Evolutionary conservation across 202 grass and related monocot genomes (phyloP).

Genomic region (Elaeis oleifera): DNA sequence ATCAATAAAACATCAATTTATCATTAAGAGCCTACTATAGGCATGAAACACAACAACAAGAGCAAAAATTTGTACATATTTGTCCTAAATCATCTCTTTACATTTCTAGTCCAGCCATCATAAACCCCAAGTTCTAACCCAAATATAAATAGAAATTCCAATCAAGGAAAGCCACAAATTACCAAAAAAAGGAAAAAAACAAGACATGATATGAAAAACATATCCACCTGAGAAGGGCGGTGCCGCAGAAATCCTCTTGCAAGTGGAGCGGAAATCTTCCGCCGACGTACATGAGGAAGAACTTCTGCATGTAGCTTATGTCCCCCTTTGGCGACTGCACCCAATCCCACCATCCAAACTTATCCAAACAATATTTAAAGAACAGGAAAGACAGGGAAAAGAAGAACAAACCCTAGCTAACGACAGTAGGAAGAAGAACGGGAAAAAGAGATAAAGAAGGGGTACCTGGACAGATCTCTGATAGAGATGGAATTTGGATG

Average conservation of each 20-base stretch:
- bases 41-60: too few relatives aligned
- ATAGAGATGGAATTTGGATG: slow-evolving; percentile 88
- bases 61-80: too few relatives aligned
- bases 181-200: neutral
- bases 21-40: too few relatives aligned
- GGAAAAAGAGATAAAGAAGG: neutral
- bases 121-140: too few relatives aligned
- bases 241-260: slow-evolving; percentile 95
- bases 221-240: slow-evolving; percentile 65
- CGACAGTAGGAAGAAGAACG: neutral
- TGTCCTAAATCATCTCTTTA: too few relatives aligned
- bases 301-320: slow-evolving; percentile 83
- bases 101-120: too few relatives aligned
- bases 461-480: slow-evolving; percentile 80
- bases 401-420: neutral
- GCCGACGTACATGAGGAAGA: slow-evolving; percentile 84
- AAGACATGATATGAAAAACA: neutral
- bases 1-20: too few relatives aligned
- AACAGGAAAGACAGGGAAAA: neutral
- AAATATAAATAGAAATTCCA: neutral
- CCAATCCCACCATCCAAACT: neutral
- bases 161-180: neutral
- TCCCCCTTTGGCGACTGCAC: slow-evolving; percentile 76
- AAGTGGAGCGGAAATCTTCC: slow-evolving; percentile 62
- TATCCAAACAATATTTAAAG: neutral